Evolutionary conservation across 441 rosid genomes (phyloP).

Genomic region (Jatropha multifida): DNA sequence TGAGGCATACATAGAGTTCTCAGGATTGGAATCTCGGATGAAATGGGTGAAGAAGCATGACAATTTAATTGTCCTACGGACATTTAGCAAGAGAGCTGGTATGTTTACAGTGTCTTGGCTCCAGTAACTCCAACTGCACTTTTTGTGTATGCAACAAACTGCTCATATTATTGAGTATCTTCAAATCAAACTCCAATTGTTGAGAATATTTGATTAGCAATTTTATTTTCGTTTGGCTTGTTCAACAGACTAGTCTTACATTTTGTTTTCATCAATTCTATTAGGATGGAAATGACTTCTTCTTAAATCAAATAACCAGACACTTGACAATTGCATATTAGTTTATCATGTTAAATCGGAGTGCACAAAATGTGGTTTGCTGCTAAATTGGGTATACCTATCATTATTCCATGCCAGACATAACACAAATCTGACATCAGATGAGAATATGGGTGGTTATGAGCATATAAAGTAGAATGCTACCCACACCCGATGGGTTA

Average conservation of each 20-base stretch:
- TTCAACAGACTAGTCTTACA: too few species aligned
- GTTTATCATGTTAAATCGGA: not conserved
- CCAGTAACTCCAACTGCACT: not conserved
- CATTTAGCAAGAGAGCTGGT: constrained; percentile 99
- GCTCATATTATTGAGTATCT: not conserved
- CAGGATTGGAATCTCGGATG: constrained; percentile 80
- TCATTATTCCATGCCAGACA: not conserved
- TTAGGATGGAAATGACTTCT: not conserved
- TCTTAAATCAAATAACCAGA: not conserved
- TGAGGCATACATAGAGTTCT: constrained; percentile 94
- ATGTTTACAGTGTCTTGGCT: constrained; percentile 14
- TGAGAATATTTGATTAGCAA: not conserved
- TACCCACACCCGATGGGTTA: too few species aligned
- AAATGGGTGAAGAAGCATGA: constrained; percentile 94
- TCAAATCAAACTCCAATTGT: not conserved
- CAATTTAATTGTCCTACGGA: constrained; percentile 83
- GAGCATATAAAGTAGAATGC: too few species aligned
- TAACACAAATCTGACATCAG: too few species aligned
- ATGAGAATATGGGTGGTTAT: too few species aligned
- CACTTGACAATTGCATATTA: not conserved
- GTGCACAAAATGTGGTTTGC: not conserved
- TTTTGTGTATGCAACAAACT: not conserved
- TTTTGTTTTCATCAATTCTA: too few species aligned
- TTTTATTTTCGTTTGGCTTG: not conserved
- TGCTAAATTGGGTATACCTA: not conserved